A percentile compares a stretch with the other conserved stretches of the same genome.
Conservation (phyloP, 345 rosid species). For the Bruguiera sexangula region DNA sequence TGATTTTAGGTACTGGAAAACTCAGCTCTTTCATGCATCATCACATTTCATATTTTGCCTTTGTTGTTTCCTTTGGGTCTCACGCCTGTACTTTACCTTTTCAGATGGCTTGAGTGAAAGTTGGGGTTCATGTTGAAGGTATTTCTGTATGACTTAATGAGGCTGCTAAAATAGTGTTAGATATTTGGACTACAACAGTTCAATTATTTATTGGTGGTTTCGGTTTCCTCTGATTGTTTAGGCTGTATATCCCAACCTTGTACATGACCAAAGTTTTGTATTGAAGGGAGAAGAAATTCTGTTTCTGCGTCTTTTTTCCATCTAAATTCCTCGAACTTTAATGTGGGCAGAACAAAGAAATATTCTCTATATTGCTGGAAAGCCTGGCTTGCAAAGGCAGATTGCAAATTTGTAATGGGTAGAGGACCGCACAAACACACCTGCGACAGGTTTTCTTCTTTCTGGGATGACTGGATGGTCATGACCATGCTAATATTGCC, state of each 20-base stretch:
- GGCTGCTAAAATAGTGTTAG: conserved; percentile 24
- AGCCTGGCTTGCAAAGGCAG: conserved; percentile 3
- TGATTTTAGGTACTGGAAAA: conserved; percentile 36
- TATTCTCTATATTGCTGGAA: neutral
- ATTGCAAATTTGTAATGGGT: no score
- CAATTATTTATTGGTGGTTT: conserved; percentile 25
- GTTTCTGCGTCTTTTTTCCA: neutral
- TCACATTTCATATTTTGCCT: neutral
- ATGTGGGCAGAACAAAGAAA: neutral
- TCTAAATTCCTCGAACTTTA: neutral
- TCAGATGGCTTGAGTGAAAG: conserved; percentile 43
- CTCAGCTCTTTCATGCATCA: neutral
- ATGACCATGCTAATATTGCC: neutral
- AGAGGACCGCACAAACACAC: neutral
- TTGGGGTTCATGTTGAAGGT: conserved; percentile 30
- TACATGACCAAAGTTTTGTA: conserved; percentile 29
- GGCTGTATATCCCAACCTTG: conserved; percentile 19
- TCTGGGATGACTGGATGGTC: neutral
- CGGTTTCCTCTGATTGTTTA: conserved; percentile 11
- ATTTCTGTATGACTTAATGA: conserved; percentile 24
- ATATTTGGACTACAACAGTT: conserved; percentile 23
- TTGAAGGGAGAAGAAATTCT: conserved; percentile 20
- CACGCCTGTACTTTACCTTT: conserved; percentile 11
- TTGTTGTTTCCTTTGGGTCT: neutral
- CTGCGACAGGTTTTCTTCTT: neutral